phyloP scores from a whole-genome alignment of 768 basidiomycete species.

The Dacryopinax primogenitus region DNA sequence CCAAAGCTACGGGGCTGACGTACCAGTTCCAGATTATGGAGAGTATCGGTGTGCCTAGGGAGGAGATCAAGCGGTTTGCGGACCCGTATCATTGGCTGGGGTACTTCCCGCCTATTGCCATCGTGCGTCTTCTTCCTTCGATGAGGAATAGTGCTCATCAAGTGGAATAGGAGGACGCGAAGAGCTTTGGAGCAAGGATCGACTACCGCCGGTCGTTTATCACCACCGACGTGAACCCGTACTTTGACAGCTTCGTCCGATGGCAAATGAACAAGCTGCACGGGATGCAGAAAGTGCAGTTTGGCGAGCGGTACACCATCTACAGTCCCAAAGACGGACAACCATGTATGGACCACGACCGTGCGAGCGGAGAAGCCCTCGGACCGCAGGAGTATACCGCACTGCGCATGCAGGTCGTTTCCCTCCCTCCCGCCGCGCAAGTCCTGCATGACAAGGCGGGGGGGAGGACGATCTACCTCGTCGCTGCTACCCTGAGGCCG shows the following conservation, averaged over 20 bases:
- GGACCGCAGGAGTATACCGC: constrained; percentile 93
- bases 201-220: constrained; percentile 95
- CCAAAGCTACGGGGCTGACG: constrained; percentile 82
- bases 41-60: constrained; percentile 73
- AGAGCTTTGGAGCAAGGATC: constrained; percentile 80
- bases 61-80: constrained; percentile 90
- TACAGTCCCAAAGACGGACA: constrained; percentile 98
- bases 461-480: constrained; percentile 72
- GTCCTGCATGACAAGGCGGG: constrained; percentile 56
- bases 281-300: constrained; percentile 83
- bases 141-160: not conserved
- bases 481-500: constrained; percentile 91
- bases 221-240: constrained; percentile 91
- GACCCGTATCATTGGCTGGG: constrained; percentile 88
- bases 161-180: constrained; percentile 48
- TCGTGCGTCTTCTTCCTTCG: constrained; percentile 34
- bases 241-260: constrained; percentile 91
- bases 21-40: constrained; percentile 99
- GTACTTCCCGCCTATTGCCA: constrained; percentile 93
- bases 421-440: constrained; percentile 66
- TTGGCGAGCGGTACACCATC: constrained; percentile 95
- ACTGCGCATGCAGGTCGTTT: constrained; percentile 83
- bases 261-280: constrained; percentile 96
- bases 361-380: constrained; percentile 83
- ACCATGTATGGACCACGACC: constrained; percentile 99